phyloP scores from a whole-genome alignment of 2,329 filamentous ascomycete species.

The Orbilia blumenaviensis region DNA sequence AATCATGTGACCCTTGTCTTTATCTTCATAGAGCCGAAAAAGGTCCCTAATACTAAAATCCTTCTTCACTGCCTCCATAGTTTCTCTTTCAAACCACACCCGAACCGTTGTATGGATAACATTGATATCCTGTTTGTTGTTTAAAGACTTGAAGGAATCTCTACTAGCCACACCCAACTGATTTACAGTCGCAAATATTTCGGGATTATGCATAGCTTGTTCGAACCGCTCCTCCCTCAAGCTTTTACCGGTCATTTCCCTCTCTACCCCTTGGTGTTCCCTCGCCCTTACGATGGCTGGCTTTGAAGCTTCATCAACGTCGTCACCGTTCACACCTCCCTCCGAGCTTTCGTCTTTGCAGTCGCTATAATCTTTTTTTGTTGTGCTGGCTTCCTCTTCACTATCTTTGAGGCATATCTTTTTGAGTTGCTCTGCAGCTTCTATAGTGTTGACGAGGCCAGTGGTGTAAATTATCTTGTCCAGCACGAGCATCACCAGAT shows the following conservation, averaged over 20 bases:
- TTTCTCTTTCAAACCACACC: slow-evolving; percentile 41
- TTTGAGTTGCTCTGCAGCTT: slow-evolving; percentile 32
- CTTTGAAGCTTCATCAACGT: not conserved
- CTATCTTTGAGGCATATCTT: not conserved
- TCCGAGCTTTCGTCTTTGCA: not conserved
- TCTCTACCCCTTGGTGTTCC: too few species aligned
- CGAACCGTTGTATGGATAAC: slow-evolving; percentile 37
- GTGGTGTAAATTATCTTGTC: slow-evolving; percentile 10
- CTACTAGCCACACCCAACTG: slow-evolving; percentile 22
- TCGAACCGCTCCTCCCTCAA: not conserved
- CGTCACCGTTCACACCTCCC: not conserved
- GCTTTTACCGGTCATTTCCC: not conserved
- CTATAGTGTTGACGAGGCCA: slow-evolving; percentile 5
- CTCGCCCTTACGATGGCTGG: too few species aligned
- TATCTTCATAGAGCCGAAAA: not conserved
- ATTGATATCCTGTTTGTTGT: slow-evolving; percentile 8
- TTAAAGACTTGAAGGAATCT: slow-evolving; percentile 37
- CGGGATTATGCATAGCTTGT: slow-evolving; percentile 19
- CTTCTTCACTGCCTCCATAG: not conserved
- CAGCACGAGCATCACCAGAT: slow-evolving; percentile 27
- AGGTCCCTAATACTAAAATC: not conserved
- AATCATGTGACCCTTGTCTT: not conserved
- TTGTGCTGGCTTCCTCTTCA: not conserved
- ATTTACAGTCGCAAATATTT: slow-evolving; percentile 17
- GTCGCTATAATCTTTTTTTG: not conserved